These are phyloP conservation scores for Dendrobium catenatum DNA, from an alignment of 106 monocot species.

Conservation along the genomic window DNA sequence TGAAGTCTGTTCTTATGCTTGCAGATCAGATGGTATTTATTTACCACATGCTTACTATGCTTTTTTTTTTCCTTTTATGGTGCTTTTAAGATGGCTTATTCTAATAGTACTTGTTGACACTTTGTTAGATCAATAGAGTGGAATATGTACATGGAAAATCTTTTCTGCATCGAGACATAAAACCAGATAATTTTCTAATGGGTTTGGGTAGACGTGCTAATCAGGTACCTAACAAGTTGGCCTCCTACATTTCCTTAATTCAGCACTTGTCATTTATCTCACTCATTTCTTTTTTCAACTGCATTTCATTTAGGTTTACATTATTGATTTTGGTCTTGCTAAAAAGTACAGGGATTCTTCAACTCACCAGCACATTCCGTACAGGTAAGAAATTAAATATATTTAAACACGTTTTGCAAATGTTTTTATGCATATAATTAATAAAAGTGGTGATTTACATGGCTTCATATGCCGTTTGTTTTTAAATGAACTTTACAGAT, in stretches of 20 bases:
- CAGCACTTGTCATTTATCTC: not conserved
- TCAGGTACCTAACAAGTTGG: constrained; percentile 39
- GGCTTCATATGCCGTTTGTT: not conserved
- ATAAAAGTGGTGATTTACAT: not conserved
- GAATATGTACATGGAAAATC: constrained; percentile 87
- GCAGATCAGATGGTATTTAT: constrained; percentile 88
- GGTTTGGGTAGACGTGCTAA: constrained; percentile 88
- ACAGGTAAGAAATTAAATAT: constrained; percentile 27
- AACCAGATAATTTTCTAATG: constrained; percentile 98
- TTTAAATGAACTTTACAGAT: not conserved
- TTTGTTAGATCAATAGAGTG: constrained; percentile 63
- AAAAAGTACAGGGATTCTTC: constrained; percentile 71
- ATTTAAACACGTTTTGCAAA: not conserved
- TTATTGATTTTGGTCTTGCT: constrained; percentile 75
- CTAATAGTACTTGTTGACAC: not conserved
- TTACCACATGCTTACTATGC: not conserved
- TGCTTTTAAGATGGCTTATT: not conserved
- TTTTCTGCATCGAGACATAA: constrained; percentile 92
- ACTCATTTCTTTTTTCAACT: not conserved
- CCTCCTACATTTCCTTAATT: not conserved
- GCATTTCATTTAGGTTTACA: constrained; percentile 38
- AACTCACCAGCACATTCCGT: constrained; percentile 67
- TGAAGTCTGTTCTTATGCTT: constrained; percentile 93
- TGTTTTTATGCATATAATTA: not conserved
- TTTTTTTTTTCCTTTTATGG: not conserved